Conservation (phyloP, 305 asterid genomes). For the Fraxinus angustifolia region DNA sequence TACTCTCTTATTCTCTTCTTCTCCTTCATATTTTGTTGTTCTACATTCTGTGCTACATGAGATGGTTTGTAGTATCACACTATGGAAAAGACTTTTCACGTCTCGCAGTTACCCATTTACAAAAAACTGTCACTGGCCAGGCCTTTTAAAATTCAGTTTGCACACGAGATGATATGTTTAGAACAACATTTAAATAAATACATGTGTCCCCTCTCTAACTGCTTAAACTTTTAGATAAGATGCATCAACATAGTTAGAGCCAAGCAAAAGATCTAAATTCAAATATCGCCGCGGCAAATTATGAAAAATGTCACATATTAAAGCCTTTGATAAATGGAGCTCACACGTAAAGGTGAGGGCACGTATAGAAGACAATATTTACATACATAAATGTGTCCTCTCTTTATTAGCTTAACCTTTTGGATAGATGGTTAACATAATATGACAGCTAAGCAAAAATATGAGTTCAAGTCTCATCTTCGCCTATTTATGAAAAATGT, state of each 20-base stretch:
- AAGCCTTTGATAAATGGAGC: not conserved
- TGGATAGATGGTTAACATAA: not conserved
- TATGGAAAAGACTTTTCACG: not conserved
- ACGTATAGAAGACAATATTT: not conserved
- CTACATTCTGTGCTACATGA: not conserved
- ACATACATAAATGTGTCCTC: not conserved
- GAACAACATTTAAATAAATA: not conserved
- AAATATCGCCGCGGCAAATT: not conserved
- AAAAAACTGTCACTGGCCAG: not conserved
- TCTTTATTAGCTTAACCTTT: not conserved
- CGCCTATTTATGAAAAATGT: not conserved
- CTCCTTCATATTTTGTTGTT: not conserved
- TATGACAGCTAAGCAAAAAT: not conserved
- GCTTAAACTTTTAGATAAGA: not conserved
- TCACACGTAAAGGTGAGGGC: not conserved
- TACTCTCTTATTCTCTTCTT: not conserved
- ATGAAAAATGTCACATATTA: not conserved
- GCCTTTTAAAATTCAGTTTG: not conserved
- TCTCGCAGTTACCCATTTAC: not conserved
- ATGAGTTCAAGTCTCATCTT: not conserved
- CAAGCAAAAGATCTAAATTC: not conserved
- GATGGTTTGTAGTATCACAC: not conserved
- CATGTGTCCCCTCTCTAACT: not conserved
- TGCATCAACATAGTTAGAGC: not conserved
- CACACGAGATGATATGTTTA: not conserved